Evolutionary conservation across 1,284 basidiomycete genomes (phyloP), one percentile per base, ranked within the genome.

Genomic region (Athelia psychrophila): DNA sequence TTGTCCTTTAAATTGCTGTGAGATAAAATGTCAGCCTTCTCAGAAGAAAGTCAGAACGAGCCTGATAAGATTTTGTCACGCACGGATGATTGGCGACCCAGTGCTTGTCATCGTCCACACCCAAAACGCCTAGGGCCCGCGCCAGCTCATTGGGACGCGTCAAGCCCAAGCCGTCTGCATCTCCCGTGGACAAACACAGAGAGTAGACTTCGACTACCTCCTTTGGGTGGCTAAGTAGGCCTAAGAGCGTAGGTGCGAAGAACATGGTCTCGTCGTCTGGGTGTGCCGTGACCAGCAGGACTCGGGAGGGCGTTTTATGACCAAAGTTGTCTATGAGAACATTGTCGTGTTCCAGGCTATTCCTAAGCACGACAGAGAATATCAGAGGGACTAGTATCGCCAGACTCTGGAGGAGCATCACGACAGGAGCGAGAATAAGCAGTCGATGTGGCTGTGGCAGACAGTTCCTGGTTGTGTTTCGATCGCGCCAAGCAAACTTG

Each of bases 181-280:
- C 80, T 8, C 96, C 86, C 16, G 69, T 70, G 10, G 84, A 88
- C 47, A 88, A 62, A 55, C 84, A 87, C 18, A 88, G 59, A 2
- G 81, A 83, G 58, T 74, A 80, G 1, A 85, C 49, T 23, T 76
- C 63, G 2, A 52, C 47, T 23, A 49, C 49, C 6, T 51, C 50
- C n/a, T 46, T 25, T 35, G 19, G 46, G 44, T 40, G 51, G 58
- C n/a, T 23, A 44, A 56, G 59, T 16, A 90, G 71, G 2, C 83
- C 75, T 24, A 84, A 72, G 12, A 96, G 64, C 0, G 88, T 88
- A 0, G 94, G 93, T 0, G 85, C 87, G 64, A 97, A 97, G 76
- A 97, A 97, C 78, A 95, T 83, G 63, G 84, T 85, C 71, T 96
- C 94, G 64, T 96, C 94, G 64, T 96, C 94, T 2, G 93, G 93